These are phyloP conservation scores for Botryosphaeria dothidea DNA, from an alignment of 2,329 filamentous ascomycete genomes.

Conservation along the genomic window DNA sequence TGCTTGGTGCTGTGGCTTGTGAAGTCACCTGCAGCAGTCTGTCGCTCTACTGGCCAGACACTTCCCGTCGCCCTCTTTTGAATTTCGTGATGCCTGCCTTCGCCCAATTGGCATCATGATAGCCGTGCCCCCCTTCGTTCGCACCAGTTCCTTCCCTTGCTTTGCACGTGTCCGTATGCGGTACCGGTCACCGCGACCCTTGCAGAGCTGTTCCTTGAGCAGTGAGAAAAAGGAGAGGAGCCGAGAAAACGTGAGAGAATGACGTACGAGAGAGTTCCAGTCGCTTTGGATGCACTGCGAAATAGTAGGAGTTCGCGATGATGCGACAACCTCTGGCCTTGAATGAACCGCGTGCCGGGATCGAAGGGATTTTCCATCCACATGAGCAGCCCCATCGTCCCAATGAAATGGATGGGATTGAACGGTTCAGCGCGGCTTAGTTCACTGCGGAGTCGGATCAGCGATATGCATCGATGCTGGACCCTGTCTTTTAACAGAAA, in stretches of 20 bases:
- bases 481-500: background rate
- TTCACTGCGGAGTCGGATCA: background rate
- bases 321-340: background rate
- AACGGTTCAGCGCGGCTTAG: background rate
- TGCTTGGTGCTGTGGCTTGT: conserved; percentile 12
- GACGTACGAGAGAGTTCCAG: background rate
- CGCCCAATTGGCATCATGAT: background rate
- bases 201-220: background rate
- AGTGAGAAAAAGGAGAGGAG: background rate
- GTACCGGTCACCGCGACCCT: background rate
- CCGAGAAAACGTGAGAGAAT: background rate
- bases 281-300: background rate
- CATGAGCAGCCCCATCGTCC: background rate
- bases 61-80: background rate
- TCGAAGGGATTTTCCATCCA: background rate
- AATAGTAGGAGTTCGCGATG: background rate
- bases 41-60: background rate
- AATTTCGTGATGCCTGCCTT: background rate
- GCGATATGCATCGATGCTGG: background rate
- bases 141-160: background rate
- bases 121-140: background rate
- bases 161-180: background rate
- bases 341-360: background rate
- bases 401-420: background rate
- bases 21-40: background rate